Conservation (phyloP, 805 yeast genomes). For the Kodamaea neixiangensis region DNA sequence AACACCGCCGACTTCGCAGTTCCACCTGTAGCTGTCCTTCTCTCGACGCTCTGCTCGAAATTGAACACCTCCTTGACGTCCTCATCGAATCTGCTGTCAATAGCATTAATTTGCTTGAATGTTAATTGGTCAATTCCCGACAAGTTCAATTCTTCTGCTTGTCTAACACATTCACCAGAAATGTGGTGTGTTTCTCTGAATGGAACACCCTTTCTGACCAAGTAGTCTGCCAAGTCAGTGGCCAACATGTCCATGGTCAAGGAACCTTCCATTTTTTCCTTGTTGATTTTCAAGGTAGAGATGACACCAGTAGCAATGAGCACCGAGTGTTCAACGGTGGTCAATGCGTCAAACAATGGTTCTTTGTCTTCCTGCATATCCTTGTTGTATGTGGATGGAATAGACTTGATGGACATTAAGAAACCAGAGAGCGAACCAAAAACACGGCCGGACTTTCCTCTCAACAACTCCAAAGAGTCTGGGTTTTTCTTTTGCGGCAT, state of each 20-base stretch:
- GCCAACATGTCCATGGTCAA: constrained; percentile 99
- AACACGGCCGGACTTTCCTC: constrained; percentile 97
- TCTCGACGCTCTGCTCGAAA: constrained; percentile 92
- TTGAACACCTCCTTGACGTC: constrained; percentile 87
- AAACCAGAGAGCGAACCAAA: constrained; percentile 95
- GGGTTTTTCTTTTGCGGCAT: constrained; percentile 99
- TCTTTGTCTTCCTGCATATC: constrained; percentile 99
- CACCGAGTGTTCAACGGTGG: constrained; percentile 91
- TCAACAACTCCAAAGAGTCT: constrained; percentile 88
- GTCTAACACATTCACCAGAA: constrained; percentile 94
- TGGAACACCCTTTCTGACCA: constrained; percentile 97
- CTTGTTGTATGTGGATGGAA: constrained; percentile 96
- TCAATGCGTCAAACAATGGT: constrained; percentile 89
- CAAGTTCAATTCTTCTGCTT: constrained; percentile 75
- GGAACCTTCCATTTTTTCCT: constrained; percentile 78
- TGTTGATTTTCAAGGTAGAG: constrained; percentile 76
- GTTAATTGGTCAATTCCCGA: constrained; percentile 86
- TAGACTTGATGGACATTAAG: constrained; percentile 94
- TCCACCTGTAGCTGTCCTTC: constrained; percentile 96
- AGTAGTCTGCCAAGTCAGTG: constrained; percentile 95
- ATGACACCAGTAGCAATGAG: constrained; percentile 95
- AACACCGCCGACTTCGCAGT: constrained; percentile 90
- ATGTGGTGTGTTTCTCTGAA: constrained; percentile 99
- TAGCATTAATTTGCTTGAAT: constrained; percentile 72
- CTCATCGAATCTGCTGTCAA: constrained; percentile 75